These are phyloP conservation scores for Chlorella sp. DNA, from an alignment of 139 green algal genomes.

Conservation along the genomic window DNA sequence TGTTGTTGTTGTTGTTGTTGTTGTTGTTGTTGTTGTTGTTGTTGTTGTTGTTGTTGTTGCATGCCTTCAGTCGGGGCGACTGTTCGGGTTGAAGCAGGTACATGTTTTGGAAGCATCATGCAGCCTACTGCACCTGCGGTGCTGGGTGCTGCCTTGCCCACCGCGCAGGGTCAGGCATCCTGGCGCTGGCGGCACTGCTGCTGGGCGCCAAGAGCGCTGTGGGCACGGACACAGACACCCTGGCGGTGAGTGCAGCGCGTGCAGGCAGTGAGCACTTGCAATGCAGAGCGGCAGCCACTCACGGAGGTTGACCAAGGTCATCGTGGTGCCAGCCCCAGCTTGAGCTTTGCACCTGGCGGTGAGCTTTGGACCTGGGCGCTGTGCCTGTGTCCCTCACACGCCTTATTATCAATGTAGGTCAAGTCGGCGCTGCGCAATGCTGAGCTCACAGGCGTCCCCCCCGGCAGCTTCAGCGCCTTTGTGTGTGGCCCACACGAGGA, in stretches of 20 bases:
- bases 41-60: too few relatives aligned
- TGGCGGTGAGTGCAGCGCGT: conserved; percentile 51
- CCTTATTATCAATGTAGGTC: conserved; percentile 2
- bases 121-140: neutral
- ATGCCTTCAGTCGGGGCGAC: too few relatives aligned
- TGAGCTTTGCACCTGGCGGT: neutral
- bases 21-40: too few relatives aligned
- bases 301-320: too few relatives aligned
- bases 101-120: conserved; percentile 1
- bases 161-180: conserved; percentile 64
- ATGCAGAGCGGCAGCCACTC: too few relatives aligned
- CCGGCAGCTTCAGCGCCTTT: conserved; percentile 9
- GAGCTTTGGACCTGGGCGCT: neutral
- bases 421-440: conserved; percentile 53
- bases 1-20: too few relatives aligned
- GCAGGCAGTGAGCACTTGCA: too few relatives aligned
- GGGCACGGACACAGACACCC: conserved; percentile 65
- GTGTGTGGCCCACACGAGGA: conserved; percentile 26
- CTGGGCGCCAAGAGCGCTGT: conserved; percentile 55
- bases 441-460: conserved; percentile 50
- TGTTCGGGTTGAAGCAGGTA: too few relatives aligned
- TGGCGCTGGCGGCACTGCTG: conserved; percentile 65
- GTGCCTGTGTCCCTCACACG: neutral
- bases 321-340: neutral
- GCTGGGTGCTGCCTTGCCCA: neutral